phyloP scores from a whole-genome alignment of 345 rosid genomes.

The Rhizophora apiculata region DNA sequence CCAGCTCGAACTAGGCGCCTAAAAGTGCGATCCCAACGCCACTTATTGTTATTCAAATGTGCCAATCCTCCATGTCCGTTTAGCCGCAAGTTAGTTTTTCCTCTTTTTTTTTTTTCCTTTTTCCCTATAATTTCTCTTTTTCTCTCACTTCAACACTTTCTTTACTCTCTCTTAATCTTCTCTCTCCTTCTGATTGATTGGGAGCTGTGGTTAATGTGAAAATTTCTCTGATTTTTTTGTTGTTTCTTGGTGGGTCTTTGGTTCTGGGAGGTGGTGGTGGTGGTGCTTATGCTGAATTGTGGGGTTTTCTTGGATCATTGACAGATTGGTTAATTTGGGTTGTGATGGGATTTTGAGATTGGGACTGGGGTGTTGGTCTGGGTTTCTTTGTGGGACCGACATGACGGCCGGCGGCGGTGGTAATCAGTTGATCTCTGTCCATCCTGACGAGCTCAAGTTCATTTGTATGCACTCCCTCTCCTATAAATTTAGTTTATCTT shows the following conservation, averaged over 20 bases:
- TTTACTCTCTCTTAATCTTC: neutral
- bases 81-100: conserved; percentile 12
- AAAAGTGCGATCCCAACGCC: neutral
- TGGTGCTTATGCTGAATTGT: neutral
- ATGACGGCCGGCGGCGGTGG: conserved; percentile 62
- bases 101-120: too few relatives aligned
- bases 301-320: too few relatives aligned
- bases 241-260: too few relatives aligned
- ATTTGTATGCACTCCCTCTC: conserved; percentile 39
- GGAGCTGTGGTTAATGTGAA: neutral
- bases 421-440: conserved; percentile 75
- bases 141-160: neutral
- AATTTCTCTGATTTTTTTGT: neutral
- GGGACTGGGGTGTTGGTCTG: neutral
- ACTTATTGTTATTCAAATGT: neutral
- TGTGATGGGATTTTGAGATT: conserved; percentile 21
- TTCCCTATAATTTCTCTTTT: neutral
- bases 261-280: too few relatives aligned
- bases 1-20: conserved; percentile 5
- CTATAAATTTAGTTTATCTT: too few relatives aligned
- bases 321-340: neutral
- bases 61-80: conserved; percentile 10
- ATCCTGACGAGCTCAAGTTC: conserved; percentile 91
- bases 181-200: neutral
- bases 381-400: conserved; percentile 13